Conservation (phyloP, 2,329 filamentous ascomycete genomes). For the Dothiorella sarmentorum region DNA sequence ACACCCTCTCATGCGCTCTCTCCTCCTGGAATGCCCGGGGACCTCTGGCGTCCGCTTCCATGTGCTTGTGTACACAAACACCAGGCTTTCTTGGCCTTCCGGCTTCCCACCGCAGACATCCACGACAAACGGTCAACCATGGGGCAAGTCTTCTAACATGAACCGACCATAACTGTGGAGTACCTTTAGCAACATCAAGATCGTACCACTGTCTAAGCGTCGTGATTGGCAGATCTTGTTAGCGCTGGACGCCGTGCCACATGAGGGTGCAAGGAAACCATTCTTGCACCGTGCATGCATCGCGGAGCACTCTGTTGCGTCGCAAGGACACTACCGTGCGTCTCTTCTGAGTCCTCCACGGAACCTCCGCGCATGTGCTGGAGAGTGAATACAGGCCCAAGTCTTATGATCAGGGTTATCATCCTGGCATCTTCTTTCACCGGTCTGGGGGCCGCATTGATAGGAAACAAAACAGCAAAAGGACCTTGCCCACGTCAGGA, state of each 20-base stretch:
- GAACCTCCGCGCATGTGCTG: too few species aligned
- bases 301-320: not conserved
- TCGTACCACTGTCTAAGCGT: slow-evolving; percentile 3
- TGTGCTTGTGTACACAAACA: not conserved
- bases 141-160: not conserved
- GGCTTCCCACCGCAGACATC: not conserved
- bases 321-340: not conserved
- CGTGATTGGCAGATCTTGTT: not conserved
- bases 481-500: too few species aligned
- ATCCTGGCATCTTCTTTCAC: too few species aligned
- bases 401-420: too few species aligned
- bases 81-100: too few species aligned
- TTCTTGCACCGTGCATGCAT: slow-evolving; percentile 10
- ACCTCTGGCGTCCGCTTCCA: too few species aligned
- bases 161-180: not conserved
- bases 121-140: not conserved
- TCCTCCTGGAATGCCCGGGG: too few species aligned
- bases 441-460: too few species aligned
- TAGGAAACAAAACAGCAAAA: too few species aligned
- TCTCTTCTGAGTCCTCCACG: too few species aligned
- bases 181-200: not conserved
- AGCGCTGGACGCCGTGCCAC: slow-evolving; percentile 5
- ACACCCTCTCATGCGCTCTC: too few species aligned
- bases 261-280: not conserved
- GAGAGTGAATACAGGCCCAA: too few species aligned